Evolutionary conservation across 345 rosid genomes (phyloP).

Genomic region (Gossypium australe): DNA sequence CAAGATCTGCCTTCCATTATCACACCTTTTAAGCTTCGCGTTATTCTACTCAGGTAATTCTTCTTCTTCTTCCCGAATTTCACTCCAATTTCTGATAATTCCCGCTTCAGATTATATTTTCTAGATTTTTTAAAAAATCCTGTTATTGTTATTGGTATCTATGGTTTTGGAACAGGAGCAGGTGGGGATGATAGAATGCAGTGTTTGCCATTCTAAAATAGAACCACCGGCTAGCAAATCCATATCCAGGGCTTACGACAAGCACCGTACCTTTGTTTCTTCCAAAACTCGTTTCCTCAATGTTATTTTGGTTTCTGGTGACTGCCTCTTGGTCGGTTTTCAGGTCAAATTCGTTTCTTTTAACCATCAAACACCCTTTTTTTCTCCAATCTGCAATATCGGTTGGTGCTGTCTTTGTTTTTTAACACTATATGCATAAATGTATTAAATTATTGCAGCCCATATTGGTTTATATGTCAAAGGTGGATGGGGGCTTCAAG

Average conservation of each 20-base stretch:
- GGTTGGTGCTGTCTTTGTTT: background rate
- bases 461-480: slow-evolving; percentile 90
- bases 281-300: slow-evolving; percentile 71
- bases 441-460: slow-evolving; percentile 42
- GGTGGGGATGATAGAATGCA: slow-evolving; percentile 63
- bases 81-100: background rate
- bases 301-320: slow-evolving; percentile 72
- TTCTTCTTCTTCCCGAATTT: background rate
- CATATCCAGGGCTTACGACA: slow-evolving; percentile 72
- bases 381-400: background rate
- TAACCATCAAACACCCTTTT: background rate
- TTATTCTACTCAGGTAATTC: background rate
- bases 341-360: slow-evolving; percentile 41
- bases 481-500: slow-evolving; percentile 80
- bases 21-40: background rate
- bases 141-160: background rate
- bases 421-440: background rate
- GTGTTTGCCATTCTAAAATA: slow-evolving; percentile 73
- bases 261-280: slow-evolving; percentile 50
- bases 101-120: background rate
- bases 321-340: slow-evolving; percentile 78
- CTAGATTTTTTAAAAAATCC: background rate
- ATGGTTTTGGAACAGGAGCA: background rate
- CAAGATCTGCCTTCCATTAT: background rate
- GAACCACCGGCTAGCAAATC: slow-evolving; percentile 48